These are phyloP conservation scores for Podila horticola DNA, from an alignment of 192 early-diverging fungal species.

Conservation along the genomic window DNA sequence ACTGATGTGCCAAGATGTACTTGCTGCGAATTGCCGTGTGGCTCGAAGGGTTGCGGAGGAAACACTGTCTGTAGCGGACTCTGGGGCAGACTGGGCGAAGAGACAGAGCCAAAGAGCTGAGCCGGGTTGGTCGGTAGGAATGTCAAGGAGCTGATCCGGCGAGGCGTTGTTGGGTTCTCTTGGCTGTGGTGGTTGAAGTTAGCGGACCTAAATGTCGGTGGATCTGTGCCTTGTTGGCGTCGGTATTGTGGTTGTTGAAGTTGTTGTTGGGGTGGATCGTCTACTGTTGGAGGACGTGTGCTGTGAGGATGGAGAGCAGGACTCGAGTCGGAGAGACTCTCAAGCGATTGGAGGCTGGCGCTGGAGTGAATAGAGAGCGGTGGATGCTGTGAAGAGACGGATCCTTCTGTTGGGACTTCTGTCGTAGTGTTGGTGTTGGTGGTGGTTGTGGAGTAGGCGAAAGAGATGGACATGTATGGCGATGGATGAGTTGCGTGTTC, in stretches of 20 bases:
- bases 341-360: not conserved
- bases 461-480: not conserved
- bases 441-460: slow-evolving; percentile 1
- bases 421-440: slow-evolving; percentile 6
- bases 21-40: not conserved
- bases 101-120: not conserved
- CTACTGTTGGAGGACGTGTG: not conserved
- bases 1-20: too few relatives aligned
- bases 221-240: too few relatives aligned
- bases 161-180: not conserved
- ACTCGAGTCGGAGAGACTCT: not conserved
- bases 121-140: not conserved
- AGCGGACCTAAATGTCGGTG: too few relatives aligned
- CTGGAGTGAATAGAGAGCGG: slow-evolving; percentile 3
- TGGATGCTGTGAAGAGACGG: not conserved
- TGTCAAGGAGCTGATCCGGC: slow-evolving; percentile 2
- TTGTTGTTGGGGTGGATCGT: too few relatives aligned
- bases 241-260: too few relatives aligned
- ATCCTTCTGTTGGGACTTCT: not conserved
- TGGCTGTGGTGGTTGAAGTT: not conserved
- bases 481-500: not conserved
- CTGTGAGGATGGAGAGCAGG: not conserved
- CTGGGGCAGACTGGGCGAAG: not conserved
- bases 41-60: not conserved
- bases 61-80: not conserved